Percentiles rank a stretch among this genome's conserved stretches.
These are phyloP conservation scores for Royoungia palumana DNA, from an alignment of 768 basidiomycete genomes.

Conservation along the genomic window DNA sequence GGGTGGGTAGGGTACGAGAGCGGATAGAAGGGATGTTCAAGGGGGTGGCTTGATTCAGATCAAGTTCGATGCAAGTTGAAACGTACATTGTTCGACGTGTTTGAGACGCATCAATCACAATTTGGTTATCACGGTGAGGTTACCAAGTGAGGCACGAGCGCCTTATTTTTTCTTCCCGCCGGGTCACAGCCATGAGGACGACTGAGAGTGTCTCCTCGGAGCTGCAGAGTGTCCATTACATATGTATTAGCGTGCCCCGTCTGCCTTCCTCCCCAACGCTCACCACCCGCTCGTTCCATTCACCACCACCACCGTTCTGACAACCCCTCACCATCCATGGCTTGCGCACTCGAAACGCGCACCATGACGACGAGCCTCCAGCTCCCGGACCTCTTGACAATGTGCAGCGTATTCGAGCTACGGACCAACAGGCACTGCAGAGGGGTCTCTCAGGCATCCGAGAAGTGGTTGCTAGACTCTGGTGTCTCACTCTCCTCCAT, in stretches of 20 bases:
- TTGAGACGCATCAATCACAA: not conserved
- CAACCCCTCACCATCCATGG: not conserved
- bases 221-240: constrained; percentile 16
- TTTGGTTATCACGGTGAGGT: not conserved
- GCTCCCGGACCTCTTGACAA: constrained; percentile 28
- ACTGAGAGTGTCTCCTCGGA: constrained; percentile 17
- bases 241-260: constrained; percentile 3
- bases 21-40: constrained; percentile 24
- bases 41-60: constrained; percentile 8
- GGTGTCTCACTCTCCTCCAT: constrained; percentile 20
- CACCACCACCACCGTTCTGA: not conserved
- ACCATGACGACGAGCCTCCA: constrained; percentile 26
- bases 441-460: constrained; percentile 26
- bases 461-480: constrained; percentile 25
- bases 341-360: constrained; percentile 1
- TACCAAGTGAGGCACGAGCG: constrained; percentile 4
- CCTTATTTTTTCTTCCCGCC: not conserved
- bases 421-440: constrained; percentile 29
- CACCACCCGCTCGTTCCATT: not conserved
- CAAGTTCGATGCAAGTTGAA: not conserved
- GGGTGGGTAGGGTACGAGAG: constrained; percentile 18
- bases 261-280: constrained; percentile 8
- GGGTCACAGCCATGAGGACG: not conserved
- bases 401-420: constrained; percentile 25
- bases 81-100: not conserved